Percentiles rank a stretch among this genome's conserved stretches.
phyloP scores from a whole-genome alignment of 2,329 filamentous ascomycete species.

The Tolypocladium album region DNA sequence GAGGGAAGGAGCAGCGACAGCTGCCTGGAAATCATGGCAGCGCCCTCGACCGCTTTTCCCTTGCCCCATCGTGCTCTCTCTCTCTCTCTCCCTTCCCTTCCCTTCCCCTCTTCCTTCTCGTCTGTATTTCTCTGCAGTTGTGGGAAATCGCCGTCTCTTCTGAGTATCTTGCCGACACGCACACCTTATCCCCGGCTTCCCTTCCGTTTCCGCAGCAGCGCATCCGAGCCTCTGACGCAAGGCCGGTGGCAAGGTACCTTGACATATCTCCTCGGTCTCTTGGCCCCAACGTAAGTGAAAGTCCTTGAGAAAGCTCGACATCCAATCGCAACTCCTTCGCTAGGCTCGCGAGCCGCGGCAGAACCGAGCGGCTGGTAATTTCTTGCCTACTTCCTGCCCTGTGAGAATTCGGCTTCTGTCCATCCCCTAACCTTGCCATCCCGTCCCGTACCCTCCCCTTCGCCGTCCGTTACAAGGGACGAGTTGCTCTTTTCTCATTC shows the following conservation, averaged over 20 bases:
- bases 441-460: not conserved
- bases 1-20: not conserved
- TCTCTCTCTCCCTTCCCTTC: not conserved
- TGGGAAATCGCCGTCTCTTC: not conserved
- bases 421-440: not conserved
- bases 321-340: not conserved
- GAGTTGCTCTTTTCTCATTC: slow-evolving; percentile 14
- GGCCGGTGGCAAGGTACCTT: not conserved
- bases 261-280: not conserved
- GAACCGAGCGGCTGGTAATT: not conserved
- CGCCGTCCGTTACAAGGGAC: slow-evolving; percentile 4
- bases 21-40: not conserved
- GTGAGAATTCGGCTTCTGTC: not conserved
- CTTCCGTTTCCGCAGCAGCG: not conserved
- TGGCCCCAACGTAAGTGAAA: not conserved
- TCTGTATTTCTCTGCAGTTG: not conserved
- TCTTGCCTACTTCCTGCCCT: not conserved
- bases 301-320: not conserved
- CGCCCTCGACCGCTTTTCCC: not conserved
- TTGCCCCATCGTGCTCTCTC: not conserved
- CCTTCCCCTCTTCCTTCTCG: not conserved
- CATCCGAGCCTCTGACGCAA: not conserved
- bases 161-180: not conserved
- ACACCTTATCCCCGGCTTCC: not conserved
- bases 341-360: not conserved